phyloP scores from a whole-genome alignment of 169 alveolate genomes.

The Plasmodium cynomolgi region DNA sequence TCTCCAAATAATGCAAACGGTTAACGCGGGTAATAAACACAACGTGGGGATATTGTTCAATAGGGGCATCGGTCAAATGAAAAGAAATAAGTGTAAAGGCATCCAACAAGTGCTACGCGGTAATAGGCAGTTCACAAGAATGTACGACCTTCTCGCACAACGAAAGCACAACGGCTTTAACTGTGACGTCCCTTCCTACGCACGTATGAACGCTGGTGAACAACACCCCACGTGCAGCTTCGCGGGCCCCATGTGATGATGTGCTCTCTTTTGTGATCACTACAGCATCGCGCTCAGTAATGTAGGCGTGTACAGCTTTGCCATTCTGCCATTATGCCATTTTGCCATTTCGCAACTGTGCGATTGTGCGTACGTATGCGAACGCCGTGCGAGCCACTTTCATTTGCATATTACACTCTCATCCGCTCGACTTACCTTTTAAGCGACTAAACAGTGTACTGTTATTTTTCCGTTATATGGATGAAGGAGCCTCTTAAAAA shows the following conservation, averaged over 20 bases:
- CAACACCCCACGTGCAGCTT: background rate
- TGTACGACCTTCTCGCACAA: background rate
- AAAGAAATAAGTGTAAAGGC: background rate
- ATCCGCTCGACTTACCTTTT: constrained; percentile 14
- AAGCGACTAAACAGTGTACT: background rate
- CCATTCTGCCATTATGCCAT: no score
- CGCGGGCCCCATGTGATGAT: background rate
- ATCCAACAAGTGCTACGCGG: background rate
- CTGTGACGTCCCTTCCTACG: background rate
- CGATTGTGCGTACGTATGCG: background rate
- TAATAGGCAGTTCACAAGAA: background rate
- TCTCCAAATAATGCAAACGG: background rate
- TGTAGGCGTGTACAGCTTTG: background rate
- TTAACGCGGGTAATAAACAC: background rate
- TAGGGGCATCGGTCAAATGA: background rate
- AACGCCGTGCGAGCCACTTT: background rate
- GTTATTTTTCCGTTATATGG: background rate
- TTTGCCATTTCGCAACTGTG: background rate
- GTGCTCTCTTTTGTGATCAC: background rate
- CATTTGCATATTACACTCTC: background rate
- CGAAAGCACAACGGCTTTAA: background rate
- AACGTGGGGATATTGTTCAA: background rate
- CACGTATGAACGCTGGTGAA: background rate
- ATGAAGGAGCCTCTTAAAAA: constrained; percentile 4
- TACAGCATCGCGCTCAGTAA: background rate